Base-by-base conservation (phyloP, 1,284 basidiomycete genomes). In the Trametes versicolor region DNA sequence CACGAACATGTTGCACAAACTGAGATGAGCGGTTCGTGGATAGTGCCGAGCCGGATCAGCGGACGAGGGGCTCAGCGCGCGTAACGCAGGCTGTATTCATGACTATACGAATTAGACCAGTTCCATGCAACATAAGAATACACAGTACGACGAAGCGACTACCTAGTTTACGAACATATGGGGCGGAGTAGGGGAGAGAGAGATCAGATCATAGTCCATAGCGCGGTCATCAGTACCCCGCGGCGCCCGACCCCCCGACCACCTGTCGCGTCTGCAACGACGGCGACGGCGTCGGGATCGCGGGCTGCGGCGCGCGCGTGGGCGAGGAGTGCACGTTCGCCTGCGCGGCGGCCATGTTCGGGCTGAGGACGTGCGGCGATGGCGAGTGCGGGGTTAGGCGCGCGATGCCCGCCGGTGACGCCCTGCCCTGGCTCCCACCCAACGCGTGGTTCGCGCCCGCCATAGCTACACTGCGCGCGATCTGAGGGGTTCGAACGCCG, bases 211-310 rank as follows among this genome's bases (percentile, higher is more conserved):
- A 63, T 60, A 65, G 59, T 64, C 55, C 68, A 67, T 65, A 57
- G 53, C 45, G 52, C 48, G 29, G 10, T 21, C 47, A 43, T 73
- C 80, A 82, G 71, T 82, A 82, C 48, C 81, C 80, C 62, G 79
- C 81, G 49, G 68, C 68, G 10, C 82, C 82, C 52, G 81, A 80
- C 64, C 78, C 79, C 15, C 82, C 78, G 12, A 83, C 78, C 41
- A 74, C 72, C 70, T 89, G 85, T 69, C 89, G 86, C 65, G 87
- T 85, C 74, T 87, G 87, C 66, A 89, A 69, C 52, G 87, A 87
- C n/a, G 89, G 88, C 15, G 88, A 89, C 34, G 85, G 79, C 72
- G 67, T 69, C n/a, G 72, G 67, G 52, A 87, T 82, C 39, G 86
- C 83, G 5, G 86, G 83, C 66, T 87, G 82, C 6, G 85, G 80